Conservation (phyloP, 202 grass and related monocot species). For the Schoenoplectus tabernaemontani region DNA sequence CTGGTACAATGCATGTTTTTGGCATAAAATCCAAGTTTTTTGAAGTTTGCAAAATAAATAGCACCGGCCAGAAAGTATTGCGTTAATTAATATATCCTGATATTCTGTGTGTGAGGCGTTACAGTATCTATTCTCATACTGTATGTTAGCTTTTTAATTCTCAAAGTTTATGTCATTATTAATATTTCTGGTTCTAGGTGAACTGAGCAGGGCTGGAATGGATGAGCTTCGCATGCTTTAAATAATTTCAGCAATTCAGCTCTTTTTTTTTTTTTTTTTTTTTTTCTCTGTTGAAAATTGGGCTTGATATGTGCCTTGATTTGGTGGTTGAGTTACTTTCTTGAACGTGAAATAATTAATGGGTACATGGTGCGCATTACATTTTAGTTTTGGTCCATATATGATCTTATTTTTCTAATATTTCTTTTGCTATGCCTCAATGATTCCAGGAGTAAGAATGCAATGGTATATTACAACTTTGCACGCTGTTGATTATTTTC, state of each 20-base stretch:
- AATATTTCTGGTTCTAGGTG: not conserved
- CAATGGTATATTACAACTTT: not conserved
- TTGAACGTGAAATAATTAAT: conserved; percentile 24
- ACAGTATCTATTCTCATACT: not conserved
- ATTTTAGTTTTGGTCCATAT: conserved; percentile 15
- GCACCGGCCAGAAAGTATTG: not conserved
- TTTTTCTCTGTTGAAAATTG: not conserved
- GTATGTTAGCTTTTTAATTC: not conserved
- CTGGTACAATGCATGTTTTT: too few species aligned
- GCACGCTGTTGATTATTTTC: not conserved
- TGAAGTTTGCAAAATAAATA: not conserved
- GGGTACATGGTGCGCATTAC: conserved; percentile 3
- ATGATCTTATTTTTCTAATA: not conserved
- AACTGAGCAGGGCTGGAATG: not conserved
- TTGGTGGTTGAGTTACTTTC: conserved; percentile 10
- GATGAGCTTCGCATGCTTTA: not conserved
- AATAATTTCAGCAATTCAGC: conserved; percentile 12
- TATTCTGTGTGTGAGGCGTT: not conserved
- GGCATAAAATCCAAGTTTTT: not conserved
- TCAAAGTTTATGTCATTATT: not conserved
- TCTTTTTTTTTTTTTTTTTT: conserved; percentile 2
- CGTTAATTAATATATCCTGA: too few species aligned
- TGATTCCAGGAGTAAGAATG: not conserved
- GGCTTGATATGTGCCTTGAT: not conserved
- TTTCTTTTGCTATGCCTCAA: not conserved